Percentiles rank a stretch among this genome's conserved stretches.
Conservation (phyloP, 139 green algal genomes). For the Tetratostichococcus sp. region DNA sequence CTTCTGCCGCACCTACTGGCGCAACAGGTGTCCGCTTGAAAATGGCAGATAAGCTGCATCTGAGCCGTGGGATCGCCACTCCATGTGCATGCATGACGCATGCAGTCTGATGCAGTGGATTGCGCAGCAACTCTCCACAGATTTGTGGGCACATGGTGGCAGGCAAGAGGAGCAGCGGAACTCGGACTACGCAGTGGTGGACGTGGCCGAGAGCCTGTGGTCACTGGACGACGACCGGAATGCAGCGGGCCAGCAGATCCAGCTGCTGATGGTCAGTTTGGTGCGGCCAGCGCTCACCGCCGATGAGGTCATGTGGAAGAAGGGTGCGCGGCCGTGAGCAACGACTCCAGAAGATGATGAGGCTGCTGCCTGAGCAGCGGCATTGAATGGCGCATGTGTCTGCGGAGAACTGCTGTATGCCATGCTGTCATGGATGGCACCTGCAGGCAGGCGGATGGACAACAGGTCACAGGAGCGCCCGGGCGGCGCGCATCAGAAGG, state of each 20-base stretch:
- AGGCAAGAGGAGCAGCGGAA: conserved; percentile 26
- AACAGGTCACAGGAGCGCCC: conserved; percentile 29
- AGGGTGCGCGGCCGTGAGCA: conserved; percentile 25
- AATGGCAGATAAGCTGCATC: no score
- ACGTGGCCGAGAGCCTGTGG: conserved; percentile 44
- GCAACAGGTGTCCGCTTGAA: conserved; percentile 20
- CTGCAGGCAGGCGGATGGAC: conserved; percentile 40
- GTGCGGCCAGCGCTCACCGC: conserved; percentile 36
- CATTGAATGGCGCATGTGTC: neutral
- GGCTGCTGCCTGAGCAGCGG: no score
- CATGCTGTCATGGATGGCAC: neutral
- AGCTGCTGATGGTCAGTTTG: conserved; percentile 45
- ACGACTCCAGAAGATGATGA: no score
- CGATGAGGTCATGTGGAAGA: conserved; percentile 63
- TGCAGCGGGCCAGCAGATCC: conserved; percentile 23
- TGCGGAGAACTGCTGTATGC: neutral
- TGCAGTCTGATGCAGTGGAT: no score
- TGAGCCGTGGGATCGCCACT: no score
- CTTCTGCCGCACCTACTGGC: conserved; percentile 56
- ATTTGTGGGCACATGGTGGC: neutral
- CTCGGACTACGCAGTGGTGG: conserved; percentile 21
- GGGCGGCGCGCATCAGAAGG: conserved; percentile 24
- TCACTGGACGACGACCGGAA: conserved; percentile 43
- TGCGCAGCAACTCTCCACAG: no score
- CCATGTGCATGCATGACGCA: no score